These are phyloP conservation scores for Pleurotus salmoneostramineus DNA, from an alignment of 768 basidiomycete species.

Conservation along the genomic window DNA sequence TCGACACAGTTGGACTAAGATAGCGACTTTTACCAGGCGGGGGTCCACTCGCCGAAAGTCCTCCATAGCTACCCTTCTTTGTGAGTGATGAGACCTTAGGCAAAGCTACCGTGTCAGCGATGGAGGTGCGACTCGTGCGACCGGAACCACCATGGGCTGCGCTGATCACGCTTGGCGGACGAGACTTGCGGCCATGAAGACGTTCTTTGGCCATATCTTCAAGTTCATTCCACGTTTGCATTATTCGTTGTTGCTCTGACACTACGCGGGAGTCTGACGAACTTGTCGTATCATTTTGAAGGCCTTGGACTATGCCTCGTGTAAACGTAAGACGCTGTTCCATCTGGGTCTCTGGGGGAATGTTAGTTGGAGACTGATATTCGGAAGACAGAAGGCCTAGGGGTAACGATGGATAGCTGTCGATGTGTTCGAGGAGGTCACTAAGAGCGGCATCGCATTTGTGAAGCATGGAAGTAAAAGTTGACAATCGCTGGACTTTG, in stretches of 20 bases:
- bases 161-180: conserved; percentile 62
- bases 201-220: conserved; percentile 78
- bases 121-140: conserved; percentile 51
- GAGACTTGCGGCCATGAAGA: conserved; percentile 55
- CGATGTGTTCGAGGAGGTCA: conserved; percentile 81
- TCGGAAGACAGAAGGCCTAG: conserved; percentile 46
- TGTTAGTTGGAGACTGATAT: conserved; percentile 33
- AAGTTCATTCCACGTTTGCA: conserved; percentile 79
- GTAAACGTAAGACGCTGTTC: conserved; percentile 63
- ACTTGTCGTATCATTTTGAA: conserved; percentile 34
- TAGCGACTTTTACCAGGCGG: conserved; percentile 35
- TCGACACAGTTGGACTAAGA: conserved; percentile 41
- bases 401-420: conserved; percentile 72
- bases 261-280: conserved; percentile 58
- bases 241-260: conserved; percentile 59
- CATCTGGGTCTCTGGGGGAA: conserved; percentile 67
- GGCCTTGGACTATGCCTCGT: conserved; percentile 39
- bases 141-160: conserved; percentile 52
- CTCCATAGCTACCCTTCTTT: conserved; percentile 29
- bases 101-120: conserved; percentile 10
- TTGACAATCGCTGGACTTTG: conserved; percentile 49
- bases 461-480: conserved; percentile 44
- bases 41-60: conserved; percentile 33
- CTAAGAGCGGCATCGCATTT: conserved; percentile 75
- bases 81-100: conserved; percentile 13